Percentiles rank a stretch among this genome's conserved stretches.
Conservation (phyloP, 257 asterid species). For the Verbascum thapsus region DNA sequence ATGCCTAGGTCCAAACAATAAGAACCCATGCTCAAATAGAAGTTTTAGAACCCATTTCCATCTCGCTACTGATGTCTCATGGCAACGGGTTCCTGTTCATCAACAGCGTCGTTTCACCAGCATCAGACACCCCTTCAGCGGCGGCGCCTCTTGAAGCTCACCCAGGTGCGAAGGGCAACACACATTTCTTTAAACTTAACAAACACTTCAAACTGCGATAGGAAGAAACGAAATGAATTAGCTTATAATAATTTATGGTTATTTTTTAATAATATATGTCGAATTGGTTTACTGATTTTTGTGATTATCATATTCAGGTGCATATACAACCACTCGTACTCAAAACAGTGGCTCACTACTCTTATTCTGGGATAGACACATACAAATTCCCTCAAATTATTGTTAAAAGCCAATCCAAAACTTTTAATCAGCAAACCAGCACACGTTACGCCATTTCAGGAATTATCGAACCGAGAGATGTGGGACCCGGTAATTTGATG, state of each 20-base stretch:
- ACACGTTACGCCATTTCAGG: slow-evolving; percentile 27
- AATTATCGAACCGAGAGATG: slow-evolving; percentile 29
- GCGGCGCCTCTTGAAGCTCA: slow-evolving; percentile 72
- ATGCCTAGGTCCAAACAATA: too few relatives aligned
- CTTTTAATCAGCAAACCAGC: slow-evolving; percentile 43
- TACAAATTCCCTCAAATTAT: slow-evolving; percentile 55
- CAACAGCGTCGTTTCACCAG: slow-evolving; percentile 60
- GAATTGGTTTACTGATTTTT: not conserved
- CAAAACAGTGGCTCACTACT: slow-evolving; percentile 60
- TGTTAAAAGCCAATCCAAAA: slow-evolving; percentile 51
- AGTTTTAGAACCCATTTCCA: too few relatives aligned
- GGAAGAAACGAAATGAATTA: not conserved
- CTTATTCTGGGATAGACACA: slow-evolving; percentile 85
- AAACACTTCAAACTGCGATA: slow-evolving; percentile 10
- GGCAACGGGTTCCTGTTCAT: slow-evolving; percentile 49
- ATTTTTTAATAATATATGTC: not conserved
- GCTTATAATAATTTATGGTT: too few relatives aligned
- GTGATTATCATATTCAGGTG: slow-evolving; percentile 57
- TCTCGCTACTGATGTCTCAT: slow-evolving; percentile 44
- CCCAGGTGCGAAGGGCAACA: slow-evolving; percentile 49
- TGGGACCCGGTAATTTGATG: slow-evolving; percentile 63
- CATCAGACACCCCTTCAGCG: slow-evolving; percentile 56
- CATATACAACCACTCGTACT: slow-evolving; percentile 95
- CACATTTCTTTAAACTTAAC: not conserved
- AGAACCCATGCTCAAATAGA: too few relatives aligned